Evolutionary conservation across 179 eudicot genomes (phyloP), one percentile per base, ranked within the genome.

Genomic region (Silene vulgaris): DNA sequence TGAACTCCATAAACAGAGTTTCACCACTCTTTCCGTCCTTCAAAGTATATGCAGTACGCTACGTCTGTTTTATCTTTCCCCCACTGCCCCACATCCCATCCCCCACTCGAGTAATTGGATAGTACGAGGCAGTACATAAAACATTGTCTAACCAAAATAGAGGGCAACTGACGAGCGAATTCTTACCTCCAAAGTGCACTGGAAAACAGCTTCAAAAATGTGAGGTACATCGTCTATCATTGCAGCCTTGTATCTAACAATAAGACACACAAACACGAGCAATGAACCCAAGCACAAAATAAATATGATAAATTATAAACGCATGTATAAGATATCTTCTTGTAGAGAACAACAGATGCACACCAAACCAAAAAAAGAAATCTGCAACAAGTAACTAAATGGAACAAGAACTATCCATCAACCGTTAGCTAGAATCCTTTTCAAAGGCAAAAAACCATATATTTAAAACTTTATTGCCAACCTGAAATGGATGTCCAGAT

Each of bases 191-290:
- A 96, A 79, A 29, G 99, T 96, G 84, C 99, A 96, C 68, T 96
- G 96, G 74, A 93, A 96, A 76, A 87, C 91, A 30, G 99, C 99
- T 86, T 89, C 97, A 84, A 96, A 96, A 64, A 96, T 96, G 78
- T 87, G 88, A 77, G 97, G 93, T n/a, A 96, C 92, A 50, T 96
- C 99, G 48, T 91, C 96, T 6, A 88, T 87, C 99, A 96, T 93
- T 26, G 97, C 90, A 77, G 86, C 85, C 83, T 86, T 93, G 75
- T 93, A 93, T 85, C 99, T 95, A 73, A 17, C 17, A 12, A 40
- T 8, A 21, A 80, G 1, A 14, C 8, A 4, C 32, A 11, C 52
- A 29, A 54, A 54, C 17, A 72, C 14, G 52, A 12, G 19, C 57
- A 19, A 57, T 20, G 20, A 54, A 11, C 37, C 12, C 40, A 35